These are phyloP conservation scores for Leucaena leucocephala DNA, from an alignment of 306 rosid genomes.

Conservation along the genomic window DNA sequence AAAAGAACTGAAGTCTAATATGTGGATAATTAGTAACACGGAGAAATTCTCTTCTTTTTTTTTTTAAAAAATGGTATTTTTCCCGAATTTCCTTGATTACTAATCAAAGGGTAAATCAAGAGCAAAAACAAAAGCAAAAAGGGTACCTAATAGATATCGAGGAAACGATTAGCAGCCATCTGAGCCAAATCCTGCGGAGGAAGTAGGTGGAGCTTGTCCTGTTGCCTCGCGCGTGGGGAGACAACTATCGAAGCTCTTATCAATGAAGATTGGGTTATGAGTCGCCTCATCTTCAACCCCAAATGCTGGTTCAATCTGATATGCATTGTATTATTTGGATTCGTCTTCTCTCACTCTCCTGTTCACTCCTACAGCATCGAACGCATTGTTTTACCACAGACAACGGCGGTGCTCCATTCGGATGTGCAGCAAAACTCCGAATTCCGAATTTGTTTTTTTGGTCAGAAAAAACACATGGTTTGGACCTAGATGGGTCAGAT, in stretches of 20 bases:
- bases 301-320: conserved; percentile 1
- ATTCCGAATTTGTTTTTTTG: too few relatives aligned
- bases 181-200: conserved; percentile 63
- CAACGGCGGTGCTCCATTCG: not conserved
- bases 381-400: not conserved
- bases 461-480: too few relatives aligned
- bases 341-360: not conserved
- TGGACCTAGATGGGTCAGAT: too few relatives aligned
- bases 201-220: conserved; percentile 40
- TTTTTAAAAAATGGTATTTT: not conserved
- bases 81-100: conserved; percentile 7
- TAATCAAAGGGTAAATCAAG: not conserved
- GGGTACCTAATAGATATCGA: conserved; percentile 74
- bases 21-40: not conserved
- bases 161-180: conserved; percentile 70
- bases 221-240: conserved; percentile 34
- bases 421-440: too few relatives aligned
- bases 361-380: not conserved
- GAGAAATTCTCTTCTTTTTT: not conserved
- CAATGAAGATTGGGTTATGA: conserved; percentile 35
- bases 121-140: not conserved
- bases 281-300: conserved; percentile 44
- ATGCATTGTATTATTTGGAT: not conserved
- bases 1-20: not conserved
- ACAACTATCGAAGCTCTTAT: conserved; percentile 44